Conservation (phyloP, 192 early-diverging fungal species). For the Coemansia sp. region DNA sequence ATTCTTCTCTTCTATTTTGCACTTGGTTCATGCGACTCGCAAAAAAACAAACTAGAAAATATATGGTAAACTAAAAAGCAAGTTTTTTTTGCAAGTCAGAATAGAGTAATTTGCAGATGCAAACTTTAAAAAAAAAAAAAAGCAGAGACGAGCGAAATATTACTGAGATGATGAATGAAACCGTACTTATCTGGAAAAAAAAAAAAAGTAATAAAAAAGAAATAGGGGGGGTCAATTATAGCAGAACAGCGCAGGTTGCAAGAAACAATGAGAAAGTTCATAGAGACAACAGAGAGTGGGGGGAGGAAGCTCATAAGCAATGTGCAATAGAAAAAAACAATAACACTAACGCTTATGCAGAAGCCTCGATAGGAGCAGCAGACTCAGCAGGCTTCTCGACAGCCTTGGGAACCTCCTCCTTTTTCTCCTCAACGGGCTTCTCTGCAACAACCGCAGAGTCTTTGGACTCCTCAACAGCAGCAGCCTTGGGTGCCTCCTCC, state of each 20-base stretch:
- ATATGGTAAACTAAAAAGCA: too few species aligned
- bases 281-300: not conserved
- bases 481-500: conserved; percentile 20
- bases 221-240: not conserved
- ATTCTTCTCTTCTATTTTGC: not conserved
- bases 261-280: not conserved
- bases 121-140: not conserved
- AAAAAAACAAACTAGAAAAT: too few species aligned
- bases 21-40: too few species aligned
- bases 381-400: conserved; percentile 22
- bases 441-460: conserved; percentile 12
- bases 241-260: conserved; percentile 4
- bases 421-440: conserved; percentile 22
- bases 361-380: conserved; percentile 38
- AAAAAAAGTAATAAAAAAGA: not conserved
- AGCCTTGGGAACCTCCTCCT: conserved; percentile 22
- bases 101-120: not conserved
- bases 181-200: not conserved
- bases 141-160: not conserved
- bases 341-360: conserved; percentile 36
- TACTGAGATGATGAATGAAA: not conserved
- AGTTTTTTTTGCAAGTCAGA: not conserved
- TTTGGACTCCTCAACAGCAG: conserved; percentile 8
- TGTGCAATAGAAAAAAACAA: conserved; percentile 22
- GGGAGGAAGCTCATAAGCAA: conserved; percentile 1